Conservation (phyloP, 2,329 filamentous ascomycete genomes). For the Verticillium alfalfae region DNA sequence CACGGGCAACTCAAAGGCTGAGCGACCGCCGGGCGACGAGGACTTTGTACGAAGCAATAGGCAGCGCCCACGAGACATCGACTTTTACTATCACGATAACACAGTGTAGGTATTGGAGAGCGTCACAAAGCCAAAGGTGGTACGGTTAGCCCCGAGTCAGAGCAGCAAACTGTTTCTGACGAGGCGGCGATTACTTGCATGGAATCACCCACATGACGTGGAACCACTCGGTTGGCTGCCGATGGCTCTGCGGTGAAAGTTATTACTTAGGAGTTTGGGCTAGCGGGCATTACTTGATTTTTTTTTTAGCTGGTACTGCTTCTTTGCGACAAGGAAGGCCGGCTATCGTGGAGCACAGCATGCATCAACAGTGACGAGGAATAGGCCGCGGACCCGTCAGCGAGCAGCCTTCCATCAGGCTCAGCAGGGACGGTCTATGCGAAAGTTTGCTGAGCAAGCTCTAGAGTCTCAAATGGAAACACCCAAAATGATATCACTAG, state of each 20-base stretch:
- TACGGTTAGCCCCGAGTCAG: not conserved
- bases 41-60: constrained; percentile 81
- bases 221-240: not conserved
- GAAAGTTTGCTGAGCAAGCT: too few relatives aligned
- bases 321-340: not conserved
- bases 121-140: too few relatives aligned
- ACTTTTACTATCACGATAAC: constrained; percentile 91
- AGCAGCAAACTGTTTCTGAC: not conserved
- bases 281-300: not conserved
- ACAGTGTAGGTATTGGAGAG: constrained; percentile 45
- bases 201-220: not conserved
- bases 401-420: too few relatives aligned
- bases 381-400: not conserved
- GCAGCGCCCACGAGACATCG: constrained; percentile 78
- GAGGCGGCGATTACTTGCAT: not conserved
- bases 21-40: constrained; percentile 83
- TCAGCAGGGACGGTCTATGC: too few relatives aligned
- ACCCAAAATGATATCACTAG: too few relatives aligned
- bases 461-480: too few relatives aligned
- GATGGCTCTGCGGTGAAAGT: not conserved
- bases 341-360: not conserved
- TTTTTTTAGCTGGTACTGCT: not conserved
- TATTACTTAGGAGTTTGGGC: not conserved
- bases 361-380: not conserved
- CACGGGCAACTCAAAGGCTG: constrained; percentile 87